phyloP scores from a whole-genome alignment of 352 stramenopile species.

The Paralagenidium karlingii region DNA sequence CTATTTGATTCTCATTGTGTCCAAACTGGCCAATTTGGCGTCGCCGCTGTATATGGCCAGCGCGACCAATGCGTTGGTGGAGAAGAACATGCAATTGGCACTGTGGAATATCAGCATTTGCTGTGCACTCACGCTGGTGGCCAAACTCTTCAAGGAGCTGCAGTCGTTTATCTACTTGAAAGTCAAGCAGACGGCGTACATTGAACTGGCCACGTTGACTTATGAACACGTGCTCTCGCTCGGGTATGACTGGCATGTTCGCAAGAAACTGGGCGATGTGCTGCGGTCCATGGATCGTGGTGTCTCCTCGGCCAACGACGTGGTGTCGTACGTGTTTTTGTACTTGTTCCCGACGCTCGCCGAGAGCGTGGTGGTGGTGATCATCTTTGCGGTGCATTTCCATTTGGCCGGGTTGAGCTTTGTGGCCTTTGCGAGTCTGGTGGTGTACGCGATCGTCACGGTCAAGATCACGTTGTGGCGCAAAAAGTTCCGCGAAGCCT shows the following conservation, averaged over 20 bases:
- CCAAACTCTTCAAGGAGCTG: conserved; percentile 89
- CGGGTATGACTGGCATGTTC: conserved; percentile 96
- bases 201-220: conserved; percentile 91
- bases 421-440: conserved; percentile 91
- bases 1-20: conserved; percentile 87
- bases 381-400: conserved; percentile 90
- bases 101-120: conserved; percentile 67
- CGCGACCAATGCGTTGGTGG: conserved; percentile 86
- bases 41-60: conserved; percentile 89
- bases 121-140: conserved; percentile 68
- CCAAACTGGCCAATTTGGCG: conserved; percentile 88
- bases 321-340: conserved; percentile 97
- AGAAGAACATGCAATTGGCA: conserved; percentile 25
- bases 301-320: conserved; percentile 85
- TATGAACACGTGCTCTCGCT: conserved; percentile 95
- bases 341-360: conserved; percentile 91
- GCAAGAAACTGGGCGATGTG: conserved; percentile 96
- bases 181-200: conserved; percentile 97
- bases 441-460: conserved; percentile 92
- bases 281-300: conserved; percentile 90
- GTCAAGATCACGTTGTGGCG: conserved; percentile 96
- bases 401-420: conserved; percentile 85
- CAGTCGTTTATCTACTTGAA: conserved; percentile 91
- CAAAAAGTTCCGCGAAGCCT: conserved; percentile 94
- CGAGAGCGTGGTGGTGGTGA: conserved; percentile 92